Evolutionary conservation across 805 yeast species (phyloP).

Genomic region (Kregervanrija delftensis): DNA sequence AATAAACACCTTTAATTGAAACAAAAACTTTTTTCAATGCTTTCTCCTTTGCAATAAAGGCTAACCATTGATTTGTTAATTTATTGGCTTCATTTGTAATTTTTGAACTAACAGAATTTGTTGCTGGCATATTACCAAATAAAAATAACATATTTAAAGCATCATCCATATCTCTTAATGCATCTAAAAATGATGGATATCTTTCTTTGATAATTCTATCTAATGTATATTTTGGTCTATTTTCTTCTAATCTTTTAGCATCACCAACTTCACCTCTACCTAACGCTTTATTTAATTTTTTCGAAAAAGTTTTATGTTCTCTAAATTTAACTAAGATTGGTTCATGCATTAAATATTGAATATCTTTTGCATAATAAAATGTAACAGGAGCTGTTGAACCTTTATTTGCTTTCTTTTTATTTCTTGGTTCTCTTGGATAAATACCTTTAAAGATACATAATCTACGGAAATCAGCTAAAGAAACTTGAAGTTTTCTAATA

Average conservation of each 20-base stretch:
- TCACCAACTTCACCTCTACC: constrained; percentile 88
- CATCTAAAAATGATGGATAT: constrained; percentile 90
- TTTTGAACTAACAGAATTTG: constrained; percentile 69
- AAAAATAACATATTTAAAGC: constrained; percentile 91
- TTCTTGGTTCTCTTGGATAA: constrained; percentile 93
- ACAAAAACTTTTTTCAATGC: constrained; percentile 84
- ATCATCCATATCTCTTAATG: constrained; percentile 89
- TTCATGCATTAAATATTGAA: constrained; percentile 91
- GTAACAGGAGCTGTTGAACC: constrained; percentile 97
- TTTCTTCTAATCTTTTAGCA: constrained; percentile 78
- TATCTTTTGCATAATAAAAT: constrained; percentile 89
- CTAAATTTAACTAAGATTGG: constrained; percentile 88
- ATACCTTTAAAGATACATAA: constrained; percentile 97
- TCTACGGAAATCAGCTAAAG: constrained; percentile 94
- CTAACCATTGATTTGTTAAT: constrained; percentile 92
- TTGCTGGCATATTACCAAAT: constrained; percentile 92
- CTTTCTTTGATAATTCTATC: constrained; percentile 92
- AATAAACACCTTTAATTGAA: constrained; percentile 94
- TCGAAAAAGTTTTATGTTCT: constrained; percentile 91
- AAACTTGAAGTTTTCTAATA: constrained; percentile 81
- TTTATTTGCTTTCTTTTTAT: constrained; percentile 93
- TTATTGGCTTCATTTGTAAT: constrained; percentile 84
- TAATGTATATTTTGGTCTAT: constrained; percentile 77
- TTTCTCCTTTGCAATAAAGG: constrained; percentile 82
- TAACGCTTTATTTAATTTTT: constrained; percentile 80